Base-by-base conservation (phyloP, 2,329 filamentous ascomycete species). In the Thelonectria discophora region DNA sequence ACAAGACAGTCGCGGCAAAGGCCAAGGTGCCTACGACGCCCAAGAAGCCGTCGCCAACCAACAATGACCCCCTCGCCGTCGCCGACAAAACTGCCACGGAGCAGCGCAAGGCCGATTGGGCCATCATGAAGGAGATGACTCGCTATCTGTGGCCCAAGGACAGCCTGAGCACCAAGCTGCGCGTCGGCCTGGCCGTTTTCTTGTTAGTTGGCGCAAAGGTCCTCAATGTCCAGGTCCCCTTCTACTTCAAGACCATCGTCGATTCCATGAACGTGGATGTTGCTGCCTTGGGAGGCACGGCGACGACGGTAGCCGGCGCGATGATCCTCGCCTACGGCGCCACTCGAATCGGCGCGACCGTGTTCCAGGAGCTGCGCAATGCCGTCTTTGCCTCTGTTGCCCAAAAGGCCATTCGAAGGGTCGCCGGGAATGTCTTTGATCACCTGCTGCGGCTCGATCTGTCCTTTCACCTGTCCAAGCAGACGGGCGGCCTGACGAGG, bases 211-310 rank as follows among this genome's bases (percentile, higher is more conserved):
- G 94, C 61, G 93, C 93, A 74, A 99, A 99, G 84, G 88, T 97
- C 50, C 83, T 99, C 73, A 99, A 98, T 77, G 95, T 99, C 15
- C 93, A 99, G 80, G 93, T 99, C 48, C 95, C 95, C 0, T 99
- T 99, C 76, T 99, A 97, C 82, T 99, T 99, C 83, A 98, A 98
- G 83, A 94, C 82, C 77, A 98, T 99, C 66, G 92, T 99, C 43
- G 96, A 99, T 77, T 89, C 92, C 18, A 97, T 99, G 93, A 99
- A 99, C 76, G 86, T 99, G 69, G 95, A 99, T 77, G 89, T 97
- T 74, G 86, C 87, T n/a, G 85, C 90, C 15, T 80, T 92, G 6
- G 94, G 93, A n/a, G 94, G 93, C 8, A 97, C 93, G 0, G 94
- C 93, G 27, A 91, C 90, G 54, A 93, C 93, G 0, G 90, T 97